These are phyloP conservation scores for Xenoacremonium recifei DNA, from an alignment of 2,329 filamentous ascomycete species.

Conservation along the genomic window DNA sequence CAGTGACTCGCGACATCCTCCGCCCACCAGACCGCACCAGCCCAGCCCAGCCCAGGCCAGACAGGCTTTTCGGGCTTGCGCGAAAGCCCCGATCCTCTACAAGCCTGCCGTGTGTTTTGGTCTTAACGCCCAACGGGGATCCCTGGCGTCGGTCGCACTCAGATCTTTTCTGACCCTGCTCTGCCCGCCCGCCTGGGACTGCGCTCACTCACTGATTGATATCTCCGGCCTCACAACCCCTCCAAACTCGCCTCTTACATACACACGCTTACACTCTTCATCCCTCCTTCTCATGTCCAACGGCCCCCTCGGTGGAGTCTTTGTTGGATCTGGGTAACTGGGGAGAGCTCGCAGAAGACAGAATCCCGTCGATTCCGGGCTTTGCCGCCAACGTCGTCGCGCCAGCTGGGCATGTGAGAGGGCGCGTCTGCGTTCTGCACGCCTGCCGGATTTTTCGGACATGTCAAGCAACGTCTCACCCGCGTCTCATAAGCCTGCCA, in stretches of 20 bases:
- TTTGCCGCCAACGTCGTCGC: too few relatives aligned
- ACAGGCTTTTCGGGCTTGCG: conserved; percentile 5
- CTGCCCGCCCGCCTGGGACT: too few relatives aligned
- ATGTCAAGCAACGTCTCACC: conserved; percentile 32
- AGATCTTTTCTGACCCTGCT: neutral
- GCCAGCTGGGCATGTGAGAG: conserved; percentile 37
- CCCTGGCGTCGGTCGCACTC: neutral
- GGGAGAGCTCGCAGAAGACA: neutral
- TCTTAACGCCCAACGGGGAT: too few relatives aligned
- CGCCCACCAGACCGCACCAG: neutral
- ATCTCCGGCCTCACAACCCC: neutral
- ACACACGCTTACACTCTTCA: neutral
- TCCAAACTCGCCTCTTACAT: conserved; percentile 4
- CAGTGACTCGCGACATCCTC: neutral
- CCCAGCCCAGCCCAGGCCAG: too few relatives aligned
- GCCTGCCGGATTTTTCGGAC: conserved; percentile 16
- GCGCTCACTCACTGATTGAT: too few relatives aligned
- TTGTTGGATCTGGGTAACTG: neutral
- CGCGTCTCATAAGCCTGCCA: conserved; percentile 37
- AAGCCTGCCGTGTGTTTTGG: conserved; percentile 3
- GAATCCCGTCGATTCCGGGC: neutral
- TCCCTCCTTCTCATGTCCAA: neutral
- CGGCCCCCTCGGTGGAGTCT: neutral
- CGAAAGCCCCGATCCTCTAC: conserved; percentile 3
- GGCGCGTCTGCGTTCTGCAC: conserved; percentile 5